phyloP scores from a whole-genome alignment of 768 basidiomycete species.

The Thelephora aurantiotincta region DNA sequence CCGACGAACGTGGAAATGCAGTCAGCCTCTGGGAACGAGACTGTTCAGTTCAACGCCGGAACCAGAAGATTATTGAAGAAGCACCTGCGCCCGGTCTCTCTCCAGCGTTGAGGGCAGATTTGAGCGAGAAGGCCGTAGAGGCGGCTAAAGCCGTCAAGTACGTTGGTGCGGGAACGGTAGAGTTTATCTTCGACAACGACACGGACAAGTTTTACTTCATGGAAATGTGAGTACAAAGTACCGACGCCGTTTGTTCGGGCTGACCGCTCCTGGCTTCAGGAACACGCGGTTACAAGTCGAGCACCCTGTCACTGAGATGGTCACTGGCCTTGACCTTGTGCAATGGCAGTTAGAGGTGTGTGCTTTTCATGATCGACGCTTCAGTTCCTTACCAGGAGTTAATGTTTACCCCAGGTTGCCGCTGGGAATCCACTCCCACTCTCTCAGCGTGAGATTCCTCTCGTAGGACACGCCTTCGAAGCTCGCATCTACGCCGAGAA shows the following conservation, averaged over 20 bases:
- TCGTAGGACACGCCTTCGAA: constrained; percentile 88
- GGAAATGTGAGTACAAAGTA: constrained; percentile 61
- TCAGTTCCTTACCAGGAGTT: not conserved
- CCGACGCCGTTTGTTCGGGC: not conserved
- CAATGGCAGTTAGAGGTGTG: constrained; percentile 85
- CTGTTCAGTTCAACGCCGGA: constrained; percentile 81
- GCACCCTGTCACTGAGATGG: constrained; percentile 91
- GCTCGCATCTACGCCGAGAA: constrained; percentile 94
- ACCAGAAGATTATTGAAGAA: constrained; percentile 95
- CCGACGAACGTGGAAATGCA: constrained; percentile 62
- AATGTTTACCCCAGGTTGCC: constrained; percentile 41
- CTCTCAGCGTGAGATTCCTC: constrained; percentile 61
- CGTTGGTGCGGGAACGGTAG: constrained; percentile 87
- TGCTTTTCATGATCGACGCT: not conserved
- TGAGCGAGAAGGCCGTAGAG: constrained; percentile 78
- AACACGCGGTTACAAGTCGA: constrained; percentile 81
- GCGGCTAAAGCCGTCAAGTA: constrained; percentile 91
- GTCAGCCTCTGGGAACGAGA: constrained; percentile 96
- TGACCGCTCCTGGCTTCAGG: constrained; percentile 24
- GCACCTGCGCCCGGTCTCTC: constrained; percentile 87
- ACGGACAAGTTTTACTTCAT: constrained; percentile 83
- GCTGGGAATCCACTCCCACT: constrained; percentile 80
- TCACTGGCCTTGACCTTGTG: constrained; percentile 87
- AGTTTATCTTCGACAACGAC: constrained; percentile 94
- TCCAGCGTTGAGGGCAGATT: constrained; percentile 60